Evolutionary conservation across 2,329 filamentous ascomycete genomes (phyloP).

Genomic region (Cordyceps sp.): DNA sequence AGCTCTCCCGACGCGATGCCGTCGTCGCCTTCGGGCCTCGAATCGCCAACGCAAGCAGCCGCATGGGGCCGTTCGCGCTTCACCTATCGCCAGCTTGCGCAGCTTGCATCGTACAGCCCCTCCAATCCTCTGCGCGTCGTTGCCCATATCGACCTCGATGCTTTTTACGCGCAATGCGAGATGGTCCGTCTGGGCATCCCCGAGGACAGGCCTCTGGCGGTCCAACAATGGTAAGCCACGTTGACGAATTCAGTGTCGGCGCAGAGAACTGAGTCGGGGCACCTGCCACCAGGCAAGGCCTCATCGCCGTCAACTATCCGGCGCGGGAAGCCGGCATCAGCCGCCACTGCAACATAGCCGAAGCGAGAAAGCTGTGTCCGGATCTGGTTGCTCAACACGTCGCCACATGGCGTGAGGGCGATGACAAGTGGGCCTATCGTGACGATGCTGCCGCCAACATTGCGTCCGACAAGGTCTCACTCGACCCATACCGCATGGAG

Average conservation of each 20-base stretch:
- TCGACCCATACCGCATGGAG: constrained; percentile 81
- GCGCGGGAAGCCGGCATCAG: constrained; percentile 67
- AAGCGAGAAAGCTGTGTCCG: constrained; percentile 78
- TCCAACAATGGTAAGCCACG: constrained; percentile 64
- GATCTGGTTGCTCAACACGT: constrained; percentile 79
- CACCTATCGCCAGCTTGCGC: constrained; percentile 67
- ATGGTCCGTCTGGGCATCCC: constrained; percentile 67
- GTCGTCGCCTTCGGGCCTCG: constrained; percentile 5
- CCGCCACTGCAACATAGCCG: constrained; percentile 60
- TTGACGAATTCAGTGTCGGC: too few species aligned
- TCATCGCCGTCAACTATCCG: constrained; percentile 95
- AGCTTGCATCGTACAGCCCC: constrained; percentile 54
- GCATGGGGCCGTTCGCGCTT: constrained; percentile 45
- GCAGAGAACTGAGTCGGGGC: too few species aligned
- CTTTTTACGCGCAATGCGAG: constrained; percentile 95
- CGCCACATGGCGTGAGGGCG: constrained; percentile 84
- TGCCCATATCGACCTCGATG: constrained; percentile 88
- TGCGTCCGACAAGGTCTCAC: constrained; percentile 76
- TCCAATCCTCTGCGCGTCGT: constrained; percentile 71
- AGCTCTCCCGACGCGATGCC: too few species aligned
- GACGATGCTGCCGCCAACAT: constrained; percentile 67
- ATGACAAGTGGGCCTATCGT: constrained; percentile 82
- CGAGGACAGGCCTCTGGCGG: constrained; percentile 67
- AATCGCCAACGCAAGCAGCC: constrained; percentile 11
- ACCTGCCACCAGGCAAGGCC: constrained; percentile 45